These are phyloP conservation scores for Venturia nashicola DNA, from an alignment of 2,329 filamentous ascomycete species.

Conservation along the genomic window DNA sequence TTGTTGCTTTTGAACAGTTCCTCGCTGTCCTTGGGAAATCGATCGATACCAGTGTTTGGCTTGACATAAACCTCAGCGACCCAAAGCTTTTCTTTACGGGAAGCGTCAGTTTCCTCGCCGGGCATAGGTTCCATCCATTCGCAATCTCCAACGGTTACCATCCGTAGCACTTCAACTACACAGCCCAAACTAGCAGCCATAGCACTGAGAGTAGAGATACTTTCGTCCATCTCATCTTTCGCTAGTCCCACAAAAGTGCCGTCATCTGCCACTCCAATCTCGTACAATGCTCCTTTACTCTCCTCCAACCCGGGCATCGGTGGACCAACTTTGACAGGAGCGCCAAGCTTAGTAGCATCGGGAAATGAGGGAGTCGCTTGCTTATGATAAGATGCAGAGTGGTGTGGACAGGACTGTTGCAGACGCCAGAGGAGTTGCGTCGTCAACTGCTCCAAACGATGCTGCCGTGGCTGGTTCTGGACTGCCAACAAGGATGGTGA, in stretches of 20 bases:
- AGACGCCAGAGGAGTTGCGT: slow-evolving; percentile 91
- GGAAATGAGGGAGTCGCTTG: slow-evolving; percentile 65
- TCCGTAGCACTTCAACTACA: slow-evolving; percentile 66
- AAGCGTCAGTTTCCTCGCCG: slow-evolving; percentile 17
- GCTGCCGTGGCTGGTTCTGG: slow-evolving; percentile 54
- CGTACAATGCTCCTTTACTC: slow-evolving; percentile 84
- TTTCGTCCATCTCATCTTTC: slow-evolving; percentile 86
- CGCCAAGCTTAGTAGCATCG: slow-evolving; percentile 47
- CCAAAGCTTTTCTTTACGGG: slow-evolving; percentile 50
- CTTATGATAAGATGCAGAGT: slow-evolving; percentile 65
- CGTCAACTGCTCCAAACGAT: slow-evolving; percentile 78
- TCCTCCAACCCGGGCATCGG: slow-evolving; percentile 71
- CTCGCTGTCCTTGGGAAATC: slow-evolving; percentile 10
- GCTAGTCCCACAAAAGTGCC: slow-evolving; percentile 81
- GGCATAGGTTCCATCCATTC: slow-evolving; percentile 48
- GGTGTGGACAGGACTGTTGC: slow-evolving; percentile 76
- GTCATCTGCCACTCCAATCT: slow-evolving; percentile 93
- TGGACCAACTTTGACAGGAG: slow-evolving; percentile 39
- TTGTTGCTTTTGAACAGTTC: background rate
- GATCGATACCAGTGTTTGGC: slow-evolving; percentile 46
- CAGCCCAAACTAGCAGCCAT: slow-evolving; percentile 94
- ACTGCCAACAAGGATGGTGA: background rate
- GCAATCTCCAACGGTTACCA: slow-evolving; percentile 75
- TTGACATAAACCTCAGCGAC: slow-evolving; percentile 86
- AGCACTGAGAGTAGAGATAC: slow-evolving; percentile 66